Base-by-base conservation (phyloP, 208 protist species). In the Wallacemonas collosoma region DNA sequence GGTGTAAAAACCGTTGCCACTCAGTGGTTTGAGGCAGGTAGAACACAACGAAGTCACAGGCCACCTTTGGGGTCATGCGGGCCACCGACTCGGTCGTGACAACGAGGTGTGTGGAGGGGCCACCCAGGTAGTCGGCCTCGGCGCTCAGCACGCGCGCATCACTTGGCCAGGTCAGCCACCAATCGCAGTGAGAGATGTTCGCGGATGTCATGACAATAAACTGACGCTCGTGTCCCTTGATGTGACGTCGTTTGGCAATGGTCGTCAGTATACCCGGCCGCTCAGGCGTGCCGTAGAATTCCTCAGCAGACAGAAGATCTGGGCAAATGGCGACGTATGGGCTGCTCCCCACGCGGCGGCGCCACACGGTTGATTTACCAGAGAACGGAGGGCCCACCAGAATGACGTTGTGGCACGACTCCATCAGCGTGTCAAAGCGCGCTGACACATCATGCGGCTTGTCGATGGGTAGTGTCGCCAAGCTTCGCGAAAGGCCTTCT, bases 361-460 rank as follows among this genome's bases (percentile, higher is more conserved):
- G 78, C 89, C 89, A 94, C 69, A 96, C 44, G 65, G 67, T 81
- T 45, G 84, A 83, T 63, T 92, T 94, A 14, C 89, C 89, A 35
- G 85, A 85, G 64, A 93, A 96, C 38, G 53, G 72, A 35, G 89
- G 80, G 12, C 91, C 91, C 15, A 89, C 51, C 44, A 96, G 63
- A 35, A 92, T 75, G 1, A 90, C 82, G 56, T 84, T 83, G 47
- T 63, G 66, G 64, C 86, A 86, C 56, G 75, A 70, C 53, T 56
- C 57, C 68, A 94, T 93, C 76, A 86, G 58, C 2, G 67, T 40
- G 17, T 79, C 72, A 71, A 94, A 93, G 15, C 82, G 79, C n/a
- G 70, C 56, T 45, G 82, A 47, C 9, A 73, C 14, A 54, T 66
- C 71, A 15, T 83, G 64, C 11, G 43, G 43, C 17, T 67, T 72